These are phyloP conservation scores for Oryza officinalis DNA, from an alignment of 176 grass and related monocot genomes.

Conservation along the genomic window DNA sequence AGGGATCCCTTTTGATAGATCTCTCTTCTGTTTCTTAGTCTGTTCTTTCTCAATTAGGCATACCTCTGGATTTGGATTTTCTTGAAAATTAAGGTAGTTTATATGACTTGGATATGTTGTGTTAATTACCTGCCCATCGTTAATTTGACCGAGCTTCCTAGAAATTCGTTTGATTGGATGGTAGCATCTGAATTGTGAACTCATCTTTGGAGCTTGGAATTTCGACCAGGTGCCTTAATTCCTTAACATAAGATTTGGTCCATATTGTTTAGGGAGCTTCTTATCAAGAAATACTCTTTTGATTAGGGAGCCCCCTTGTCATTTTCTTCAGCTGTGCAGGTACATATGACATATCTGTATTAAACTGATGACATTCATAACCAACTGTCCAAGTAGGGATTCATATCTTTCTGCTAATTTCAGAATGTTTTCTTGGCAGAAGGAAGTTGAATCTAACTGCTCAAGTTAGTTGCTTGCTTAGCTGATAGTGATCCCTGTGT, in stretches of 20 bases:
- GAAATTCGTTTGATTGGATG: background rate
- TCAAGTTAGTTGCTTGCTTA: background rate
- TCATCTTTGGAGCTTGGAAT: background rate
- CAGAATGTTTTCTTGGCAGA: background rate
- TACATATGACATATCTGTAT: background rate
- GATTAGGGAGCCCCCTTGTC: background rate
- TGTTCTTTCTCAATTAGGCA: background rate
- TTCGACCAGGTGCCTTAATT: background rate
- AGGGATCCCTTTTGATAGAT: background rate
- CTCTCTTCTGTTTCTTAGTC: background rate
- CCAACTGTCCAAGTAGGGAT: background rate
- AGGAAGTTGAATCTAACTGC: background rate
- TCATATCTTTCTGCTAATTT: background rate
- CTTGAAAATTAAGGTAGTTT: background rate
- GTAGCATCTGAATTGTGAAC: background rate
- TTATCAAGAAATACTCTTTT: background rate
- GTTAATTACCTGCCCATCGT: background rate
- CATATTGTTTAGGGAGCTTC: background rate
- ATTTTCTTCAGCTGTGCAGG: background rate
- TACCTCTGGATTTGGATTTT: background rate
- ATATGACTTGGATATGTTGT: background rate
- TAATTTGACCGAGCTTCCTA: background rate
- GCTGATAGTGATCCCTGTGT: background rate
- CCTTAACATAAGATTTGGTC: background rate
- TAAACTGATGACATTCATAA: background rate